Conservation (phyloP, 2,329 filamentous ascomycete genomes). For the Alternaria ventricosa region DNA sequence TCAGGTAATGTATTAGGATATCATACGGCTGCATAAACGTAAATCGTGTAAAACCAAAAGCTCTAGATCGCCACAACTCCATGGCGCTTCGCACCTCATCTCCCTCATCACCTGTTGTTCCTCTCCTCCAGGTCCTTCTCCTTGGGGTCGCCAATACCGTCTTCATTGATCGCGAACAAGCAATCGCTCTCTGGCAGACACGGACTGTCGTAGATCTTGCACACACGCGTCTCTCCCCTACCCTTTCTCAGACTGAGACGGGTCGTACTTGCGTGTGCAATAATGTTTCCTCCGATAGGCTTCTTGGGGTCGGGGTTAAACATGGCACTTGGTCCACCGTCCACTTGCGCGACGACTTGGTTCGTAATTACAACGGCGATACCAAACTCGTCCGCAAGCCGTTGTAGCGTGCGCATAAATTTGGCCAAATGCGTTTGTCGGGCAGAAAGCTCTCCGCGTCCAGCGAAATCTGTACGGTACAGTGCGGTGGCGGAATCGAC, state of each 20-base stretch:
- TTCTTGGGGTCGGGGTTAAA: constrained; percentile 99
- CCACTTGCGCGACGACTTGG: constrained; percentile 97
- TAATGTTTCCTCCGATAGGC: constrained; percentile 98
- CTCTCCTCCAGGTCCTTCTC: constrained; percentile 91
- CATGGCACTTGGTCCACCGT: constrained; percentile 95
- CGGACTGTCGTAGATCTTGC: constrained; percentile 99
- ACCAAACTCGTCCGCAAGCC: constrained; percentile 81
- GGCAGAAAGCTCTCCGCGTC: constrained; percentile 95
- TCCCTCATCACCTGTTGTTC: constrained; percentile 24
- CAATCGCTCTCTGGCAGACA: constrained; percentile 97
- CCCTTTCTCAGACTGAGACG: constrained; percentile 95
- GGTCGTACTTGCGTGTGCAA: constrained; percentile 96
- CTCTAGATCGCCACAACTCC: constrained; percentile 9
- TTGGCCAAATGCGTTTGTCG: constrained; percentile 88
- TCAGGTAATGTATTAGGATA: background rate
- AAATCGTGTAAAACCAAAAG: constrained; percentile 3
- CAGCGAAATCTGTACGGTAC: constrained; percentile 95
- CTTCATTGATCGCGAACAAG: constrained; percentile 94
- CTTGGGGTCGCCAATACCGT: constrained; percentile 93
- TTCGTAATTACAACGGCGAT: constrained; percentile 99
- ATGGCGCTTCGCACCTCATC: background rate
- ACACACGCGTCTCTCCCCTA: constrained; percentile 90
- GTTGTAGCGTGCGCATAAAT: constrained; percentile 84
- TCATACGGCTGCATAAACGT: constrained; percentile 7
- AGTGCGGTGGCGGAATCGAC: constrained; percentile 96